Evolutionary conservation across 345 rosid genomes (phyloP).

Genomic region (Viola odorata): DNA sequence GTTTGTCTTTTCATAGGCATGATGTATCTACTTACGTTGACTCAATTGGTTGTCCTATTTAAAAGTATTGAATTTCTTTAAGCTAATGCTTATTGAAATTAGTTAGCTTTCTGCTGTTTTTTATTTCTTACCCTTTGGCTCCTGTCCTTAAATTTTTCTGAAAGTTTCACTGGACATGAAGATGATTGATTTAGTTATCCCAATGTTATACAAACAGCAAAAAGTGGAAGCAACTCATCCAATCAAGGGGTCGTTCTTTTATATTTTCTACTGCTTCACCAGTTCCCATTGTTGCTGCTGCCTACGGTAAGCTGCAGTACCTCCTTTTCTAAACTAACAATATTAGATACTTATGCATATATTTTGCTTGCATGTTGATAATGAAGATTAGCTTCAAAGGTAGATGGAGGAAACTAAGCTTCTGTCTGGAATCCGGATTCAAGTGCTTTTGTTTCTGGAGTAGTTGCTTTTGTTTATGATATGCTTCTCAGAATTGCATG

Average conservation of each 20-base stretch:
- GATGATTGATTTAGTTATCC: background rate
- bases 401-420: no score
- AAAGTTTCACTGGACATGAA: background rate
- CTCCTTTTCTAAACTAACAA: no score
- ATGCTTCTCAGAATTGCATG: background rate
- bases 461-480: no score
- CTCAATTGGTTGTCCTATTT: background rate
- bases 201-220: constrained; percentile 42
- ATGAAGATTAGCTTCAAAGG: no score
- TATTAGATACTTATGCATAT: no score
- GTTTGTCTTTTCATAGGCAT: no score
- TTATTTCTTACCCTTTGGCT: background rate
- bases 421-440: no score
- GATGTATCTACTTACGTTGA: no score
- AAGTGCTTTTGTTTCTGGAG: no score
- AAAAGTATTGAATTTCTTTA: background rate
- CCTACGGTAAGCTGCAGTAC: constrained; percentile 45
- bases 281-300: constrained; percentile 81
- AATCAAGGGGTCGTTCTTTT: constrained; percentile 85
- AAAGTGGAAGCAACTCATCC: constrained; percentile 86
- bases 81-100: background rate
- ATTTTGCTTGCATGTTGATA: no score
- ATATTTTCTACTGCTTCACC: constrained; percentile 85
- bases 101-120: background rate
- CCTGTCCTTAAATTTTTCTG: background rate